Percentiles rank a stretch among this genome's conserved stretches.
Evolutionary conservation across 2,329 filamentous ascomycete species (phyloP).

Genomic region (Cercospora sesami): DNA sequence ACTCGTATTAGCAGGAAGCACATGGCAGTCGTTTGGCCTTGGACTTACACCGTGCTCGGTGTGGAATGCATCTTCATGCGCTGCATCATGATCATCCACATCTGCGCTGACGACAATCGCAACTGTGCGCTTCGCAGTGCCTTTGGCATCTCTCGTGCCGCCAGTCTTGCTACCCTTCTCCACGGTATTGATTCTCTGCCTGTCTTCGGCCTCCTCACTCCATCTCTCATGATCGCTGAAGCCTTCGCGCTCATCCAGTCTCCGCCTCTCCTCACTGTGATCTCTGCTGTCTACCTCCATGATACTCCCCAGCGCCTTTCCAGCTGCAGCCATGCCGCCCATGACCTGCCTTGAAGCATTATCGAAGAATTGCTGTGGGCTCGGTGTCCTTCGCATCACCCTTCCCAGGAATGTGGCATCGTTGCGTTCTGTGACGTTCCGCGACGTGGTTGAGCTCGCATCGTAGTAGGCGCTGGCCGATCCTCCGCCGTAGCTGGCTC

Average conservation of each 20-base stretch:
- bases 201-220: conserved; percentile 83
- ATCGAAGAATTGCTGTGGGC: conserved; percentile 85
- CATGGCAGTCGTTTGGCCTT: too few species aligned
- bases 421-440: conserved; percentile 20
- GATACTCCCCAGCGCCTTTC: conserved; percentile 78
- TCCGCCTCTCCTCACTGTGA: conserved; percentile 48
- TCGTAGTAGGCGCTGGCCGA: conserved; percentile 36
- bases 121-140: conserved; percentile 64
- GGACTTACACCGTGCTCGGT: conserved; percentile 80
- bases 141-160: conserved; percentile 23
- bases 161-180: conserved; percentile 29
- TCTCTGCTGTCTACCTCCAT: conserved; percentile 79
- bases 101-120: conserved; percentile 86
- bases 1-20: conserved; percentile 33
- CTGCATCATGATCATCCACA: conserved; percentile 54
- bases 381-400: conserved; percentile 78
- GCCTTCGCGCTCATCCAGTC: conserved; percentile 32
- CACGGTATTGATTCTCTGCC: conserved; percentile 39
- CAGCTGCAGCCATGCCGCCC: conserved; percentile 78
- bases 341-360: conserved; percentile 77
- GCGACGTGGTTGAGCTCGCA: conserved; percentile 19
- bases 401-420: conserved; percentile 47
- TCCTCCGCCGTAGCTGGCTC: conserved; percentile 27
- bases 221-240: conserved; percentile 77
- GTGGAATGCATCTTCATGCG: conserved; percentile 55